Percentiles rank a stretch among this genome's conserved stretches.
Evolutionary conservation across 345 rosid species (phyloP).

Genomic region (Pistacia atlantica): DNA sequence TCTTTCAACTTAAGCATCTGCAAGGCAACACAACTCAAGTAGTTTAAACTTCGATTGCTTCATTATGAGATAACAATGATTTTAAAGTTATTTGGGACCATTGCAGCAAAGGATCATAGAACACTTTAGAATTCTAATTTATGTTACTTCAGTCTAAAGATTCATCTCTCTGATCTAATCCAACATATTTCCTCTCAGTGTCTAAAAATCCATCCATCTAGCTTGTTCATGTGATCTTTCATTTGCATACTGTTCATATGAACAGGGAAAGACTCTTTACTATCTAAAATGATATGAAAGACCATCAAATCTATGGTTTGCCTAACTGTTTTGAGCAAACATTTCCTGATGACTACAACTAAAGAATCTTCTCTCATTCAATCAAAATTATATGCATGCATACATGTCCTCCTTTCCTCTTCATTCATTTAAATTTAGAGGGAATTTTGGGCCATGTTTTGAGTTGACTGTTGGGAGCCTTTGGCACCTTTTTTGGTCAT

Average conservation of each 20-base stretch:
- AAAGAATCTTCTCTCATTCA: too few relatives aligned
- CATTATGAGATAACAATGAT: neutral
- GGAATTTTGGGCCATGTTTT: too few relatives aligned
- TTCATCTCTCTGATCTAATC: neutral
- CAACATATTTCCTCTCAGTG: neutral
- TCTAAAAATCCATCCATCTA: neutral
- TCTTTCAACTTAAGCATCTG: slow-evolving; percentile 62
- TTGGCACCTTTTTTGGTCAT: too few relatives aligned
- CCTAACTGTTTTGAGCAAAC: neutral
- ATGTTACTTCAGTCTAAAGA: neutral
- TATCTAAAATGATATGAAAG: neutral
- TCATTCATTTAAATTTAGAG: too few relatives aligned
- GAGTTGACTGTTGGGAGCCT: too few relatives aligned
- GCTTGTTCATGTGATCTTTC: neutral
- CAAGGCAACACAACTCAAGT: slow-evolving; percentile 15
- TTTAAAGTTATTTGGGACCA: neutral
- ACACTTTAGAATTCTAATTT: neutral
- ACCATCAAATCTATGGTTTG: neutral
- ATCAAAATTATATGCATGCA: neutral
- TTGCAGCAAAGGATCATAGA: slow-evolving; percentile 4
- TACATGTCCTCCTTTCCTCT: neutral
- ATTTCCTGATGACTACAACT: too few relatives aligned
- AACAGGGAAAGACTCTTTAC: too few relatives aligned
- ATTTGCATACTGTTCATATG: neutral
- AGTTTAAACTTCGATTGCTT: neutral